Percentiles rank a stretch among this genome's conserved stretches.
Evolutionary conservation across 371 early-diverging fungal species (phyloP).

Genomic region (Thermomucor indicae-seudaticae): DNA sequence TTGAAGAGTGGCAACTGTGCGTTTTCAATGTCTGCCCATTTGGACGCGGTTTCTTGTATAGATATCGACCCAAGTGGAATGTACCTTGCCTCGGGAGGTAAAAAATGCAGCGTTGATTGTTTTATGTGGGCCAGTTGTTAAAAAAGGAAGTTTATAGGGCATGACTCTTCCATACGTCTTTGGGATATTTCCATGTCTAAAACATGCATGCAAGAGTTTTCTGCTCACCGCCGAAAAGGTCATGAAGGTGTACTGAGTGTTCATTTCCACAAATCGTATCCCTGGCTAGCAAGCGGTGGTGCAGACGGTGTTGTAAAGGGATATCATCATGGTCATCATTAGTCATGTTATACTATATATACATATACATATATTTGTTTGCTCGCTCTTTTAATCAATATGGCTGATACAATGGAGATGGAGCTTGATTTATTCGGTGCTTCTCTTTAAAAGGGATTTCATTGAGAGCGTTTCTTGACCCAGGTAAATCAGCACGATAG

Average conservation of each 20-base stretch:
- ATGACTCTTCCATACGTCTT: conserved; percentile 77
- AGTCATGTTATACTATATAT: neutral
- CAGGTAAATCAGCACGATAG: too few relatives aligned
- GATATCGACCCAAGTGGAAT: conserved; percentile 69
- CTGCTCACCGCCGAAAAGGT: conserved; percentile 70
- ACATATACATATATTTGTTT: neutral
- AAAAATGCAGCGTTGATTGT: too few relatives aligned
- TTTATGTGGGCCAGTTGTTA: too few relatives aligned
- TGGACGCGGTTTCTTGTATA: conserved; percentile 66
- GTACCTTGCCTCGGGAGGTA: conserved; percentile 73
- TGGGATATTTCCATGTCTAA: conserved; percentile 72
- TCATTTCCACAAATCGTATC: conserved; percentile 59
- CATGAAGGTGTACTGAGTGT: conserved; percentile 76
- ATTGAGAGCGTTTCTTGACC: too few relatives aligned
- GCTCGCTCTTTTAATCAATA: conserved; percentile 6
- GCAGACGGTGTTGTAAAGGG: conserved; percentile 72
- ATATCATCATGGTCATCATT: conserved; percentile 41
- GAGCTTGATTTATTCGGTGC: too few relatives aligned
- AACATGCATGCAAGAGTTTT: conserved; percentile 74
- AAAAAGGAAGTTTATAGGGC: too few relatives aligned
- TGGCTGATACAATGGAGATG: too few relatives aligned
- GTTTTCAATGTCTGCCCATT: conserved; percentile 64
- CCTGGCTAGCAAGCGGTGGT: conserved; percentile 74
- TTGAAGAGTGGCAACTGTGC: conserved; percentile 51
- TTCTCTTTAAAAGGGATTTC: too few relatives aligned